Conservation (phyloP, 345 rosid species). For the Anacardium occidentale region DNA sequence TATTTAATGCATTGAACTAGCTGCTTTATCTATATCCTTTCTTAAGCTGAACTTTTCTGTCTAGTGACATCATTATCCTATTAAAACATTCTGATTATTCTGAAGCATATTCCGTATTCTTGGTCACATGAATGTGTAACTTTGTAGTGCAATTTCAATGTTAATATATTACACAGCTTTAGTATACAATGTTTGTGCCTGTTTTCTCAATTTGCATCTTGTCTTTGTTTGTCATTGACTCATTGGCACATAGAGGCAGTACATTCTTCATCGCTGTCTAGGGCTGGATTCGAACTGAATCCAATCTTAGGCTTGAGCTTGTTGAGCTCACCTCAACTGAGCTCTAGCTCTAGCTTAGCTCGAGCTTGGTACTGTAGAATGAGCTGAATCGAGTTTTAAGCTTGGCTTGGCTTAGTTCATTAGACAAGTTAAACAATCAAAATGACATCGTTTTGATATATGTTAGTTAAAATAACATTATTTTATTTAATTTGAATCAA, state of each 20-base stretch:
- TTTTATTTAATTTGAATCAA: too few species aligned
- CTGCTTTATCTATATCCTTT: neutral
- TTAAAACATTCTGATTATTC: neutral
- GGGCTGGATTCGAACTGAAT: too few species aligned
- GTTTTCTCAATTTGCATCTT: neutral
- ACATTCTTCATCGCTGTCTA: neutral
- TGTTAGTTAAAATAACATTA: too few species aligned
- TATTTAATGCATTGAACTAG: conserved; percentile 3
- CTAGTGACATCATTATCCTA: neutral
- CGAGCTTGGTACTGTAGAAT: too few species aligned
- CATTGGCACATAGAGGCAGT: neutral
- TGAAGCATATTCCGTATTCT: conserved; percentile 7
- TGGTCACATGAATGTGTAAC: neutral
- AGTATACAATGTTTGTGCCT: neutral
- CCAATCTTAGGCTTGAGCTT: too few species aligned
- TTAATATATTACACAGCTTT: neutral
- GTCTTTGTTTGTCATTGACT: conserved; percentile 1
- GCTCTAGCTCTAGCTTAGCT: too few species aligned
- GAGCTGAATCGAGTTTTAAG: too few species aligned
- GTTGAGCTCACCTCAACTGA: too few species aligned
- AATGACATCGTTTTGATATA: too few species aligned
- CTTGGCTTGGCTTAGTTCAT: too few species aligned
- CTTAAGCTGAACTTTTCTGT: neutral
- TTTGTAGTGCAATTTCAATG: neutral
- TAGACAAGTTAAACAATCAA: too few species aligned